These are phyloP conservation scores for Claviceps fusiformis DNA, from an alignment of 2,329 filamentous ascomycete species.

Conservation along the genomic window DNA sequence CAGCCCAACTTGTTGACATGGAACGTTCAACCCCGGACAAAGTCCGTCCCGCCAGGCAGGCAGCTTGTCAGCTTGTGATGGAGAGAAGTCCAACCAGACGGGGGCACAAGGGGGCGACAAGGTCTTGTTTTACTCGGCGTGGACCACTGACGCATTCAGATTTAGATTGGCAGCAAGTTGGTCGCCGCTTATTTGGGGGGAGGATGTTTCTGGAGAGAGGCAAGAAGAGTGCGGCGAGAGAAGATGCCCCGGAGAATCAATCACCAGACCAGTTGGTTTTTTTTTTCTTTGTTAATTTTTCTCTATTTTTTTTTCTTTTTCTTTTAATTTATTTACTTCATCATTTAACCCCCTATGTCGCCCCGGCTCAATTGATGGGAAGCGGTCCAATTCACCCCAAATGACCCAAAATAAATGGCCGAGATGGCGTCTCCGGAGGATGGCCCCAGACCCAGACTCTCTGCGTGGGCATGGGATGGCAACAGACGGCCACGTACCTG, in stretches of 20 bases:
- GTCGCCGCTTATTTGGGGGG: not conserved
- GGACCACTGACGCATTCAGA: not conserved
- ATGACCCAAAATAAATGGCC: not conserved
- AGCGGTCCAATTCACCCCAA: not conserved
- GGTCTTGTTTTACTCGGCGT: not conserved
- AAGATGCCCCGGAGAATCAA: not conserved
- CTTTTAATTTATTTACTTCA: too few species aligned
- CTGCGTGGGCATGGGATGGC: too few species aligned
- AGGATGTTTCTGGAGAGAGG: not conserved
- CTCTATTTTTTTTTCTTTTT: too few species aligned
- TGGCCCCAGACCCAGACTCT: not conserved
- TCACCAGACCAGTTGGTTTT: too few species aligned
- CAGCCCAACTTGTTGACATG: not conserved
- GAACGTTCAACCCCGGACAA: too few species aligned
- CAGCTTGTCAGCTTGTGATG: too few species aligned
- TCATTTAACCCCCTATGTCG: too few species aligned
- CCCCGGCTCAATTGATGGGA: not conserved
- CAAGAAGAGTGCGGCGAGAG: not conserved
- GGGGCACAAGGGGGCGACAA: too few species aligned
- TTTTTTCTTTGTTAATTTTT: not conserved
- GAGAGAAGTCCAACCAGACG: too few species aligned
- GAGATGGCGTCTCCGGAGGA: not conserved
- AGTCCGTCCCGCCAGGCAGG: too few species aligned
- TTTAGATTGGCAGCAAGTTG: not conserved
- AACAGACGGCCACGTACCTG: too few species aligned